Evolutionary conservation across 345 rosid species (phyloP), one percentile per base, ranked within the genome.

Genomic region (Boechera retrofracta): DNA sequence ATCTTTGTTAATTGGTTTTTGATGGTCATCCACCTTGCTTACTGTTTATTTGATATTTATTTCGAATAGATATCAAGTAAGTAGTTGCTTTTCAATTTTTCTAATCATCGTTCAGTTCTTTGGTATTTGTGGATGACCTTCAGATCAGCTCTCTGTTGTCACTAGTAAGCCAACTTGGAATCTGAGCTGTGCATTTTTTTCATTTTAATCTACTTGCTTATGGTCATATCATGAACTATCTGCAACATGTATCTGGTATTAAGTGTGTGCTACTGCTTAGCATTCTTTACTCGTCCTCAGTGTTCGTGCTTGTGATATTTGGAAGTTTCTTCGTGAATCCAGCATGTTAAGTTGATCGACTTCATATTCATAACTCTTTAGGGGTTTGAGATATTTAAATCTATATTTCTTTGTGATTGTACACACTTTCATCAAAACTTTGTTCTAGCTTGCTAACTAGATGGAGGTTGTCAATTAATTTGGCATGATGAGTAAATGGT

Each of bases 401-500:
- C n/a, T 44, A 44, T 26, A 9, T 15, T 31, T 76, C 12, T 69
- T 21, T 69, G 63, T 51, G 28, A 56, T 41, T 41, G 24, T 55
- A 74, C 64, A 21, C 31, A 31, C 69, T 65, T 65, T 62, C 49
- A 9, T 65, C 52, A 56, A 63, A 62, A 71, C 11, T 47, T 29
- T 65, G 29, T 7, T 66, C 64, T 60, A 57, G 53, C 67, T 58
- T 64, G 77, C 49, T 77, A 18, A 78, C 31, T 35, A 67, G 74
- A 73, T 72, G 77, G 49, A 51, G 64, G 26, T 49, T 51, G 57
- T 59, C 66, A 67, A 35, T 69, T 66, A 21, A 47, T 67, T 78
- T 73, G 78, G 52, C 56, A 73, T 78, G 51, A 42, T 67, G 44
- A 67, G n/a, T 67, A 8, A 35, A 67, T 73, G 74, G 71, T 53